Base-by-base conservation (phyloP, 208 protist species). In the Trypanosoma theileri region DNA sequence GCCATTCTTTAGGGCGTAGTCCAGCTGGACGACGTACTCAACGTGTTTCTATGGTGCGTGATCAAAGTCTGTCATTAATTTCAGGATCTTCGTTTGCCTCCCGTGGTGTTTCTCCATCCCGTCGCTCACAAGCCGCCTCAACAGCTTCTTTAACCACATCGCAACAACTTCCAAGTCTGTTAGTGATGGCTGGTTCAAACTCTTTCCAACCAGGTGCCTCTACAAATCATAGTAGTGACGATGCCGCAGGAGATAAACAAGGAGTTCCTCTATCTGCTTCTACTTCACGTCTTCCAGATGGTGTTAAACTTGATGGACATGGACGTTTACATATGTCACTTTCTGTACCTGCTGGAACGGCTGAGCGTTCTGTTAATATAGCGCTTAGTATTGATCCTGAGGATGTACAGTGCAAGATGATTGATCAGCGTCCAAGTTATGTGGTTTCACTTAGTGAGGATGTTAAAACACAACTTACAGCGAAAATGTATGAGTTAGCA, bases 251-350 rank as follows among this genome's bases (percentile, higher is more conserved):
- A 31, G 60, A 75, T 19, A 54, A 12, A n/a, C 44, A 58, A 16
- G 42, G 44, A 17, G 17, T 24, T 45, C 12, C 14, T 1, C 3
- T 31, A 52, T 41, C 57, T 26, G 2, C 14, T 14, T 61, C 53
- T 21, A 44, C 24, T 6, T 68, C 60, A 3, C n/a, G 45, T 6
- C 40, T 75, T 21, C 57, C 48, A 35, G 66, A 80, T 12, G 61
- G 21, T 42, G 16, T 77, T 65, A 76, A 75, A 42, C 56, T 72
- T 6, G 75, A 86, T n/a, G 69, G 69, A n/a, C 82, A 86, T 60
- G 89, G 89, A 14, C 80, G 80, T 57, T 69, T 94, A 51, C 80
- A 80, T 73, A 89, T 91, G 80, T 86, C 81, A 16, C 84, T 94
- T 66, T 71, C 66, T 28, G 81, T 94, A 52, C 84, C 72, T 65